Conservation (phyloP, 495 filamentous ascomycete species). For the Penicillium daleae region DNA sequence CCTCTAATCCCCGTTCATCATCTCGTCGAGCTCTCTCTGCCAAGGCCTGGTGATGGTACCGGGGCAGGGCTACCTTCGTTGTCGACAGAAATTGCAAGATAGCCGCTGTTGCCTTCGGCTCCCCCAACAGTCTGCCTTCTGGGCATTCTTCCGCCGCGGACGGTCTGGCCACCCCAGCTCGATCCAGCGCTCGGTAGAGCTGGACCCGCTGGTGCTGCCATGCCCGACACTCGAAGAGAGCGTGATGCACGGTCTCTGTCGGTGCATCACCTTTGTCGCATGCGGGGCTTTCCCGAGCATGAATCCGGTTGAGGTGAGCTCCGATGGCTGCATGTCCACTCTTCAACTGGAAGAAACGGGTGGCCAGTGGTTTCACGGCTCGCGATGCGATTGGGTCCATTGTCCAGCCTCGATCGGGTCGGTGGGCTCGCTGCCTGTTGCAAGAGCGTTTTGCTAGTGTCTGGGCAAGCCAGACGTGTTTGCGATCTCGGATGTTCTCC, state of each 20-base stretch:
- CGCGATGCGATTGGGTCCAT: not conserved
- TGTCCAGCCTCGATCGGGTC: slow-evolving; percentile 1
- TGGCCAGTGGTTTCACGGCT: not conserved
- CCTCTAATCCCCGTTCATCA: not conserved
- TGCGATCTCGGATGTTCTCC: not conserved
- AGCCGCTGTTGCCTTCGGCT: not conserved
- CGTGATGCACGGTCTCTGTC: slow-evolving; percentile 2
- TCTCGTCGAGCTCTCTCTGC: not conserved
- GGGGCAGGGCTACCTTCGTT: slow-evolving; percentile 3
- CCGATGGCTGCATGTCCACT: not conserved
- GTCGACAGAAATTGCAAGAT: slow-evolving; percentile 6
- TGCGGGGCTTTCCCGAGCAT: not conserved
- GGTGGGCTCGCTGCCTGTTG: not conserved
- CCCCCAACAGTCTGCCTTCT: not conserved
- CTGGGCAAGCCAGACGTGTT: not conserved
- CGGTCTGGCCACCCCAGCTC: not conserved
- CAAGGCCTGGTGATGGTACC: slow-evolving; percentile 5
- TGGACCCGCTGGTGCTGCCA: slow-evolving; percentile 3
- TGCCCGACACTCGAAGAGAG: slow-evolving; percentile 1
- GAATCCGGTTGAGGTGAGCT: slow-evolving; percentile 4
- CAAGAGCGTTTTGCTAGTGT: not conserved
- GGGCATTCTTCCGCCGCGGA: slow-evolving; percentile 1
- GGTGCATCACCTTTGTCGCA: slow-evolving; percentile 3
- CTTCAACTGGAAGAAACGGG: slow-evolving; percentile 2
- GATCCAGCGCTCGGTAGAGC: slow-evolving; percentile 3